Conservation (phyloP, 164 flowering plant species). For the Stephania japonica region DNA sequence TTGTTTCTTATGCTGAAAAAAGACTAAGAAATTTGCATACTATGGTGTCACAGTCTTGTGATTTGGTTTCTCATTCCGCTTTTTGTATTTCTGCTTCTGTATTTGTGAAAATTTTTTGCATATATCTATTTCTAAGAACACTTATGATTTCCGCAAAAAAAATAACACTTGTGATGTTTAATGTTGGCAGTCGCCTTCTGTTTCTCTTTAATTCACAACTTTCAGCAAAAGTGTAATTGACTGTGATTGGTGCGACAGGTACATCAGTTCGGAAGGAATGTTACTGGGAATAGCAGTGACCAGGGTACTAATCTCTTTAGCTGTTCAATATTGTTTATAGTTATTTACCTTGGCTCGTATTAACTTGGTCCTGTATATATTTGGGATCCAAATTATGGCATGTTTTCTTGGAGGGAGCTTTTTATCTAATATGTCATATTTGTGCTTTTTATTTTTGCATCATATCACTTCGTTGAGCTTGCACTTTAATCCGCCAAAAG, state of each 20-base stretch:
- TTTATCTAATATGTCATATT: neutral
- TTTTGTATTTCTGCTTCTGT: no score
- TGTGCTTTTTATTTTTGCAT: neutral
- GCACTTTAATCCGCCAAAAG: neutral
- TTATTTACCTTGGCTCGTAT: neutral
- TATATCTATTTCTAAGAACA: no score
- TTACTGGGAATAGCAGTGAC: slow-evolving; percentile 24
- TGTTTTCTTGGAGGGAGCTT: neutral
- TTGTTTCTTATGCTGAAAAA: no score
- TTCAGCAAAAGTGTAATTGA: slow-evolving; percentile 2
- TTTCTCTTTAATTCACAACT: neutral
- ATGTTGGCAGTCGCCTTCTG: neutral
- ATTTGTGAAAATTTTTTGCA: no score
- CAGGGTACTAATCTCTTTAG: slow-evolving; percentile 32
- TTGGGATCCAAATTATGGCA: neutral
- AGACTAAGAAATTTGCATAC: no score
- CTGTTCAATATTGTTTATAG: neutral
- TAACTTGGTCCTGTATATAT: neutral
- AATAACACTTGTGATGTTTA: no score
- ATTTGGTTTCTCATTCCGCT: no score
- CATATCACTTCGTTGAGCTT: neutral
- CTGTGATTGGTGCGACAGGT: slow-evolving; percentile 23
- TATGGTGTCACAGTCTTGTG: no score
- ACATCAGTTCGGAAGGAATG: slow-evolving; percentile 20
- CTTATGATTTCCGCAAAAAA: no score